phyloP scores from a whole-genome alignment of 2,329 filamentous ascomycete genomes.

The Ophiostoma triangulosporum region DNA sequence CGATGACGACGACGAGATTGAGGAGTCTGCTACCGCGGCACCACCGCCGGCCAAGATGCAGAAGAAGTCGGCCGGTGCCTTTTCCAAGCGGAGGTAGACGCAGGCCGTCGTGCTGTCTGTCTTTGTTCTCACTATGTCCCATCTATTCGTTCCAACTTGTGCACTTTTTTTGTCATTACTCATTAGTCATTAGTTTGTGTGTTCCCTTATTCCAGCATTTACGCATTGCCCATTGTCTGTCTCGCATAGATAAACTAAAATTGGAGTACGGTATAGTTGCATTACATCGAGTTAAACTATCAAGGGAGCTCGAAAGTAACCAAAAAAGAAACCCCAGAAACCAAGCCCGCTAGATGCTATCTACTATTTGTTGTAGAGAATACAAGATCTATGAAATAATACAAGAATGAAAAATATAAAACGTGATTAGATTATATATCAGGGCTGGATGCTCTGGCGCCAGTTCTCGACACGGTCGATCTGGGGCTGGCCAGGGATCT shows the following conservation, averaged over 20 bases:
- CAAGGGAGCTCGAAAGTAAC: no score
- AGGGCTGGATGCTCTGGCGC: slow-evolving; percentile 20
- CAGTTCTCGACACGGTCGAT: slow-evolving; percentile 23
- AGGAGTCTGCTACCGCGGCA: slow-evolving; percentile 19
- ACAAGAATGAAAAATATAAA: neutral
- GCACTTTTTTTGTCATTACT: neutral
- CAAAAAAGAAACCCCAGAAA: neutral
- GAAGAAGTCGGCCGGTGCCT: slow-evolving; percentile 19
- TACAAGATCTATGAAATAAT: neutral
- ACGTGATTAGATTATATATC: neutral
- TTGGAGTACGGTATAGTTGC: slow-evolving; percentile 4
- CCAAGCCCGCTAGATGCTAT: neutral
- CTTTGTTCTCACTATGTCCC: neutral
- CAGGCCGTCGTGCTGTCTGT: neutral
- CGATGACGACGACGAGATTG: slow-evolving; percentile 21
- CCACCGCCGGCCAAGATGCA: slow-evolving; percentile 24
- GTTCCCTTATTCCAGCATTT: slow-evolving; percentile 1
- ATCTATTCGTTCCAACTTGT: no score
- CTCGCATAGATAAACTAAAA: slow-evolving; percentile 4
- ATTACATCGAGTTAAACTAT: no score
- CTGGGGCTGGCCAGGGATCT: slow-evolving; percentile 15
- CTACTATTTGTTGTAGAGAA: neutral
- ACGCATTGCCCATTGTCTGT: neutral
- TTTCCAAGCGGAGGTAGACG: slow-evolving; percentile 19
- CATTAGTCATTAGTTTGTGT: neutral